Conservation (phyloP, 78 protist species). For the Diacronema lutheri region DNA sequence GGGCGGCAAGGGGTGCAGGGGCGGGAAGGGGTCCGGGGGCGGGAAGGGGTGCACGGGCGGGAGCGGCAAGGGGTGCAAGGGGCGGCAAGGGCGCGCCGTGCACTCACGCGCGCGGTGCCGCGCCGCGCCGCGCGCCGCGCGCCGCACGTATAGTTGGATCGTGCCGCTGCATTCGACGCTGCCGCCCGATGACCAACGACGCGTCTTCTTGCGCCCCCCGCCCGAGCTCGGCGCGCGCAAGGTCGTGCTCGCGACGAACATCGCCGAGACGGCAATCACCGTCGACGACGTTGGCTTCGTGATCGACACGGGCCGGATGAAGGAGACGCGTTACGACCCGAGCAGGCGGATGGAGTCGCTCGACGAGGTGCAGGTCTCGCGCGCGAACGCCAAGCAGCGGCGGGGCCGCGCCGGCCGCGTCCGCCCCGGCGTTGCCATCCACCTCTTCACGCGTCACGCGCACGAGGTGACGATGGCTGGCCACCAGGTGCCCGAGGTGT, state of each 20-base stretch:
- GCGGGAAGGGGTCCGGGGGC: too few species aligned
- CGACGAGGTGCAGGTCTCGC: slow-evolving; percentile 16
- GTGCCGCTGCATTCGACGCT: slow-evolving; percentile 30
- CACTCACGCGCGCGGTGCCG: too few species aligned
- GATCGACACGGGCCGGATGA: slow-evolving; percentile 86
- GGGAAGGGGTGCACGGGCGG: too few species aligned
- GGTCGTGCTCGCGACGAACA: background rate
- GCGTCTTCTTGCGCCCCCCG: slow-evolving; percentile 12
- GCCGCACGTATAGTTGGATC: too few species aligned
- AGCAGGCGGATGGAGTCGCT: slow-evolving; percentile 44
- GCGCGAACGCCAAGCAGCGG: slow-evolving; percentile 85
- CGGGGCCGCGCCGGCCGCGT: slow-evolving; percentile 96
- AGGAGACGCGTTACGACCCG: slow-evolving; percentile 72
- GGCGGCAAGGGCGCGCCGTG: too few species aligned
- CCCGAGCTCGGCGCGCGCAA: background rate
- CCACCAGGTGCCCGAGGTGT: slow-evolving; percentile 78
- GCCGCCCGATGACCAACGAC: slow-evolving; percentile 13
- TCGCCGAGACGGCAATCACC: slow-evolving; percentile 31
- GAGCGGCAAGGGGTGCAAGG: too few species aligned
- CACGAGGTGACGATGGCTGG: background rate
- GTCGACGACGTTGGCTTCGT: slow-evolving; percentile 82
- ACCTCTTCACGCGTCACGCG: background rate
- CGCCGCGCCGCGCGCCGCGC: too few species aligned
- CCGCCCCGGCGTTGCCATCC: slow-evolving; percentile 57
- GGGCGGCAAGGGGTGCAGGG: too few species aligned